A percentile compares a stretch with the other conserved stretches of the same genome.
Evolutionary conservation across 805 yeast genomes (phyloP).

Genomic region (Candida nonsorbophila): DNA sequence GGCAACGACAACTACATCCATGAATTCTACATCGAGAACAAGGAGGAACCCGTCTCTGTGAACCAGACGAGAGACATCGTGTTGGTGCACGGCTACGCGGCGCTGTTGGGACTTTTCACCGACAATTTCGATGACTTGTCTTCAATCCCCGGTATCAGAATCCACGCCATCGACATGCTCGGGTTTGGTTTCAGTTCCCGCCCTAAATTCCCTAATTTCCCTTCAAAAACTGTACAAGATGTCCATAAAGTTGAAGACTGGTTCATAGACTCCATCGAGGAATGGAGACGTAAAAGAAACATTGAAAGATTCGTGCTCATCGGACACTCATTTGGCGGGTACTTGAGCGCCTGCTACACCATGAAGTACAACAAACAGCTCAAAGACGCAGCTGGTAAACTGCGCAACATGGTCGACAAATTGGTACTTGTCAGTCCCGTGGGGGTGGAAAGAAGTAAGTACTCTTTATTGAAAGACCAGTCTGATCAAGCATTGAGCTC

Average conservation of each 20-base stretch:
- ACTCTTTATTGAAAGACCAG: slow-evolving; percentile 20
- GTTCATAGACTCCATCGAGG: slow-evolving; percentile 39
- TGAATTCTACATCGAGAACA: slow-evolving; percentile 64
- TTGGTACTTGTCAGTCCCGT: slow-evolving; percentile 39
- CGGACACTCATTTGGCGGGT: slow-evolving; percentile 45
- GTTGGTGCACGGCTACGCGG: slow-evolving; percentile 89
- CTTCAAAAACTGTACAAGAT: slow-evolving; percentile 25
- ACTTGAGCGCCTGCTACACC: slow-evolving; percentile 37
- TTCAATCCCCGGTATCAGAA: slow-evolving; percentile 45
- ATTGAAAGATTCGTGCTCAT: slow-evolving; percentile 29
- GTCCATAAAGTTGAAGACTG: slow-evolving; percentile 34
- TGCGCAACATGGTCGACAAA: slow-evolving; percentile 24
- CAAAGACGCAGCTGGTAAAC: slow-evolving; percentile 12
- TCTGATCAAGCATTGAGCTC: slow-evolving; percentile 10
- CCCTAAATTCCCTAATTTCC: slow-evolving; percentile 37
- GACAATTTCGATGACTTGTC: slow-evolving; percentile 54
- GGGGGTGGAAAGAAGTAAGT: slow-evolving; percentile 33
- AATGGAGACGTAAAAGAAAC: slow-evolving; percentile 34
- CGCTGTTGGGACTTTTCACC: slow-evolving; percentile 78
- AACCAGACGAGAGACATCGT: slow-evolving; percentile 45
- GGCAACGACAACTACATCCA: slow-evolving; percentile 59
- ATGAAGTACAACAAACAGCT: slow-evolving; percentile 31
- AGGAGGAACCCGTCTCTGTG: slow-evolving; percentile 24
- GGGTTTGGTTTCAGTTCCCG: slow-evolving; percentile 70
- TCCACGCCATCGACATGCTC: slow-evolving; percentile 67